A percentile compares a stretch with the other conserved stretches of the same genome.
Conservation (phyloP, 768 basidiomycete genomes). For the Megacollybia marginata region DNA sequence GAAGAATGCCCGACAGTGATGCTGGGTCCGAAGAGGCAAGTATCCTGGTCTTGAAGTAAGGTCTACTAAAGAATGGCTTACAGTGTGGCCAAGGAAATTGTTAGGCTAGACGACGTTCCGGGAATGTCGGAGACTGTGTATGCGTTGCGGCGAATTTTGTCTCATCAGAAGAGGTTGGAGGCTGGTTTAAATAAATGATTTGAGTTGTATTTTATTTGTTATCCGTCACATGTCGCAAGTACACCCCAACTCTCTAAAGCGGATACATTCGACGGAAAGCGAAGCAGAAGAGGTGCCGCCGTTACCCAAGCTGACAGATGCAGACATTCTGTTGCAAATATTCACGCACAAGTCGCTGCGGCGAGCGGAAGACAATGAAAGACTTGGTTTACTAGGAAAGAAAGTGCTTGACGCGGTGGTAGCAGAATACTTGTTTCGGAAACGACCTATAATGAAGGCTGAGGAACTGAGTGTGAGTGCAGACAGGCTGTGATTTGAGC, state of each 20-base stretch:
- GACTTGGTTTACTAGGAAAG: constrained; percentile 45
- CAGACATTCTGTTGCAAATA: constrained; percentile 55
- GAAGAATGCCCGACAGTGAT: constrained; percentile 50
- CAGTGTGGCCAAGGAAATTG: constrained; percentile 37
- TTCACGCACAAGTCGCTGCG: constrained; percentile 65
- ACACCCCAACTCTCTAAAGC: constrained; percentile 1
- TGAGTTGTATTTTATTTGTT: background rate
- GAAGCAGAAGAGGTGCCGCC: constrained; percentile 25
- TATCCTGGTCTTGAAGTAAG: too few species aligned
- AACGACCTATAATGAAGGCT: constrained; percentile 41
- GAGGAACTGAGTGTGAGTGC: constrained; percentile 44
- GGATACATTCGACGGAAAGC: constrained; percentile 23
- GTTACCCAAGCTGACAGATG: constrained; percentile 39
- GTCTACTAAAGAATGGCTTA: too few species aligned
- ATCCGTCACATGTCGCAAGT: too few species aligned
- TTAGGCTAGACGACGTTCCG: constrained; percentile 34
- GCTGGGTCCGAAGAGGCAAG: constrained; percentile 49
- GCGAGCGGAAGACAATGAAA: constrained; percentile 39
- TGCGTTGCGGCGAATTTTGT: constrained; percentile 30
- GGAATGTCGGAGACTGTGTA: constrained; percentile 25
- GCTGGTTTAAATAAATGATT: background rate
- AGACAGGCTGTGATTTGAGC: background rate
- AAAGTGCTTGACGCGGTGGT: constrained; percentile 38
- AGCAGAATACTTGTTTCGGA: constrained; percentile 39
- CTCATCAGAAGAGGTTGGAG: constrained; percentile 23